phyloP scores from a whole-genome alignment of 2,329 filamentous ascomycete genomes.

The Phoma herbarum region DNA sequence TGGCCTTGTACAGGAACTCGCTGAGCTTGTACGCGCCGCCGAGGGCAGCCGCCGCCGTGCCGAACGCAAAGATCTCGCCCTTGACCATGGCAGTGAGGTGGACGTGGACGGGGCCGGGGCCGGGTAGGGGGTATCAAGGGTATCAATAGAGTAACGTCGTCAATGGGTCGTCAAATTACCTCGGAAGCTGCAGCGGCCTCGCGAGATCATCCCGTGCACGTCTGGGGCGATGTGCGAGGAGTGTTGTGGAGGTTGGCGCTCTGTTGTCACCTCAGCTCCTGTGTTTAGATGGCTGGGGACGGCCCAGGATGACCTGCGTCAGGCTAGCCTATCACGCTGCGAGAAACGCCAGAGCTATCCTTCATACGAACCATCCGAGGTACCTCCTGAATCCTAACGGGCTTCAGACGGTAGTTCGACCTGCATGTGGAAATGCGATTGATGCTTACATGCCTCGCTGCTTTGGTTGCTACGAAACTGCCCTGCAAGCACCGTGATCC shows the following conservation, averaged over 20 bases:
- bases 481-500: background rate
- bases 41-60: conserved; percentile 45
- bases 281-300: conserved; percentile 22
- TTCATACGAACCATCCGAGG: conserved; percentile 33
- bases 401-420: background rate
- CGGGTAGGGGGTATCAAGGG: conserved; percentile 4
- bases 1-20: conserved; percentile 49
- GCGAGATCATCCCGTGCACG: conserved; percentile 46
- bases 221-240: conserved; percentile 36
- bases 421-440: conserved; percentile 19
- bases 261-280: conserved; percentile 22
- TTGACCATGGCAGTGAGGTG: conserved; percentile 41
- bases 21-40: conserved; percentile 51
- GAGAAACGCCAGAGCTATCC: conserved; percentile 24
- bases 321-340: conserved; percentile 21
- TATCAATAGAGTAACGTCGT: conserved; percentile 20
- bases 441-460: conserved; percentile 1
- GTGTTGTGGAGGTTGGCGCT: conserved; percentile 28
- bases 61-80: conserved; percentile 44
- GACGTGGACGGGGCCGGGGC: conserved; percentile 2
- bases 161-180: conserved; percentile 33
- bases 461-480: conserved; percentile 3
- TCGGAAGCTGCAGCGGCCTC: conserved; percentile 40
- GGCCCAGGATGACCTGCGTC: conserved; percentile 17
- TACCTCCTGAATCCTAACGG: conserved; percentile 16